Base-by-base conservation (phyloP, 306 rosid species). In the Quercus gilva region DNA sequence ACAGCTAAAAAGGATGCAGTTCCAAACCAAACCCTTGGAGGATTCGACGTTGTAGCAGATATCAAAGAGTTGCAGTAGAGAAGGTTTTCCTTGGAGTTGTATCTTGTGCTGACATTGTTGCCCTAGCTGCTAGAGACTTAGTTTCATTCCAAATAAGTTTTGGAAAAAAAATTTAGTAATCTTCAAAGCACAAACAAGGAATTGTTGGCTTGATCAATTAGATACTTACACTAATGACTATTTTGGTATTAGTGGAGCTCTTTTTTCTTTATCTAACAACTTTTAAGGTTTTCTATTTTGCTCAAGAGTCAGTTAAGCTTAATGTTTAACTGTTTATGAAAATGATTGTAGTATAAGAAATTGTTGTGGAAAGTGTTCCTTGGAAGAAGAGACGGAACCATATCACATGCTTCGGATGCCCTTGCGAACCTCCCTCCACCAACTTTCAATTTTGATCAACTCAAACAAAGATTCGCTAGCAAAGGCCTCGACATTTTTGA, bases 371-470 rank as follows among this genome's bases (percentile, higher is more conserved):
- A 67, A 6, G 88, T 87, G 20, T 21, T 21, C 3, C 68, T 81
- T 0, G 88, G 87, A 55, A 82, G 90, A 80, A 84, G 81, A 82
- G 90, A 85, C 21, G 87, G 88, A 60, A 87, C 20, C n/a, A 71
- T 82, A 18, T 82, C 88, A 5, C 58, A 15, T 10, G 69, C 63
- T 21, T 3, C 79, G 1, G 88, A 82, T 68, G 85, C 82, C 33
- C 18, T 55, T 61, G 76, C 69, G 5, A 83, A 85, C 67, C 72
- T 87, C 3, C 87, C 85, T 26, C 80, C 85, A 3, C 81, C 81
- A 55, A 65, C 59, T 28, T 70, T 88, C 55, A 67, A 82, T 78
- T 85, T 76, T 69, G 71, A 80, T 26, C 26, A 81, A 59, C 88
- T 87, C 49, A 52, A 8, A 29, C 58, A 64, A 20, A 58, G 20